Evolutionary conservation across 805 yeast species (phyloP).

Genomic region (Sugiyamaella qingdaonensis): DNA sequence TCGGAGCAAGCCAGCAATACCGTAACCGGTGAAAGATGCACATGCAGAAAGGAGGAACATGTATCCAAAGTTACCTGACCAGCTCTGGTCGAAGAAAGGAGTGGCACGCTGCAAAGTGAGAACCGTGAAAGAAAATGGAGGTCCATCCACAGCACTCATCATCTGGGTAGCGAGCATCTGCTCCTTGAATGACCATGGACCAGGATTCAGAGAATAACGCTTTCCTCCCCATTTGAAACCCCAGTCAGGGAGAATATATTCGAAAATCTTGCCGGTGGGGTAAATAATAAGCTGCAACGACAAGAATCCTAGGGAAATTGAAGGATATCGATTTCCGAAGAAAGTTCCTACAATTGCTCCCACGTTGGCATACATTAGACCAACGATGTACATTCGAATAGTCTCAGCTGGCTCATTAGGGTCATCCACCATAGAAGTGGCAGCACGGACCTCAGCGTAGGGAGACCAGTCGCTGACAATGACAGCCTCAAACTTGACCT

Average conservation of each 20-base stretch:
- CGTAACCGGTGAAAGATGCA: constrained; percentile 61
- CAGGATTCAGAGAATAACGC: constrained; percentile 48
- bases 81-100: constrained; percentile 17
- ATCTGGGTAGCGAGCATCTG: constrained; percentile 52
- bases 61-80: constrained; percentile 43
- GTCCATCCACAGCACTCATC: constrained; percentile 31
- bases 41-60: constrained; percentile 50
- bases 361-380: constrained; percentile 48
- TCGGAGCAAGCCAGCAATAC: constrained; percentile 62
- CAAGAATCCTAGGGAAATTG: constrained; percentile 45
- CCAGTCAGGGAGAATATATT: constrained; percentile 43
- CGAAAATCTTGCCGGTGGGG: constrained; percentile 52
- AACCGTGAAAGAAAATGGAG: constrained; percentile 13
- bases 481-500: constrained; percentile 41
- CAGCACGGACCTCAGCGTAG: constrained; percentile 57
- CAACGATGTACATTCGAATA: constrained; percentile 50
- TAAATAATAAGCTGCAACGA: constrained; percentile 58
- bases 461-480: constrained; percentile 44
- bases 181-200: constrained; percentile 59
- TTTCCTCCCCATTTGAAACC: constrained; percentile 39
- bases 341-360: constrained; percentile 57
- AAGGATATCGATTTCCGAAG: constrained; percentile 55
- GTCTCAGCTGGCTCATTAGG: constrained; percentile 46
- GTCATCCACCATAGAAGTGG: constrained; percentile 47
- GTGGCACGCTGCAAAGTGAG: constrained; percentile 12